phyloP scores from a whole-genome alignment of 345 rosid genomes.

The Iberis pinnata region DNA sequence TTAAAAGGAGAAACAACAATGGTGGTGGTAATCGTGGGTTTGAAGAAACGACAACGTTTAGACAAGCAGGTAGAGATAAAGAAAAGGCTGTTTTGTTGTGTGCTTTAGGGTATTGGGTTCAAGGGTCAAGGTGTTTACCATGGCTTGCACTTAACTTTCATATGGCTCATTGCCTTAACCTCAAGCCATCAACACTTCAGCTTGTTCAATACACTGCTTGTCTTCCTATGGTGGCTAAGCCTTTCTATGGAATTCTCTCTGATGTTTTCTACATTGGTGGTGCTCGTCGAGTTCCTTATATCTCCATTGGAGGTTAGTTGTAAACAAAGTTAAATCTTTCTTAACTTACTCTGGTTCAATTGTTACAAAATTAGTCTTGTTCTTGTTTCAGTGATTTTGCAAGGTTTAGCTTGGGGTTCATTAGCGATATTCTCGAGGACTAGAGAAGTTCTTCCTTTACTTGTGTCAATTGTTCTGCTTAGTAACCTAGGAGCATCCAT shows the following conservation, averaged over 20 bases:
- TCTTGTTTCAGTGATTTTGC: slow-evolving; percentile 46
- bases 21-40: slow-evolving; percentile 10
- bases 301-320: slow-evolving; percentile 71
- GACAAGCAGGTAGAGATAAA: slow-evolving; percentile 30
- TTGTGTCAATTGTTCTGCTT: slow-evolving; percentile 57
- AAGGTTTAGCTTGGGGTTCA: slow-evolving; percentile 81
- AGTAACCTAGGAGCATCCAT: slow-evolving; percentile 84
- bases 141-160: slow-evolving; percentile 80
- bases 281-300: slow-evolving; percentile 77
- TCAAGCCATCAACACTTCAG: slow-evolving; percentile 66
- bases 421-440: slow-evolving; percentile 56
- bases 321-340: neutral
- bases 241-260: slow-evolving; percentile 72
- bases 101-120: slow-evolving; percentile 76
- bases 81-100: slow-evolving; percentile 44
- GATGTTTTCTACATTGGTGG: slow-evolving; percentile 64
- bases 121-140: slow-evolving; percentile 79
- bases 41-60: slow-evolving; percentile 1
- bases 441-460: slow-evolving; percentile 50
- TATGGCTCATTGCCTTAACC: slow-evolving; percentile 52
- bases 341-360: neutral
- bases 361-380: too few species aligned
- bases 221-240: slow-evolving; percentile 87
- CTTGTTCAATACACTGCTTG: slow-evolving; percentile 59
- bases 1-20: slow-evolving; percentile 16